phyloP scores from a whole-genome alignment of 2,329 filamentous ascomycete genomes.

The Lecanicillium sp. region DNA sequence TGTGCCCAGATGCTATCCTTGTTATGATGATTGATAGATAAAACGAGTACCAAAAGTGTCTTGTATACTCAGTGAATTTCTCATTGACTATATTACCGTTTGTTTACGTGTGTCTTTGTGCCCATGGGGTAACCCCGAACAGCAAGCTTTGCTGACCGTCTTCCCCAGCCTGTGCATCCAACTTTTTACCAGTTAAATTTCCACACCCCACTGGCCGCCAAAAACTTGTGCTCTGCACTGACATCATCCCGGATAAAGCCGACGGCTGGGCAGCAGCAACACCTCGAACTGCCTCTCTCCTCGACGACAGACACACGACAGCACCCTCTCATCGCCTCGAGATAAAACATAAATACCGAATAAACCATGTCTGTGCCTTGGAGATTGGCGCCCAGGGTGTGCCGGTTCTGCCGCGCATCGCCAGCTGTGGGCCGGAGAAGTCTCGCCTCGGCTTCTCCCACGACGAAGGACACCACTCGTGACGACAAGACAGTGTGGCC shows the following conservation, averaged over 20 bases:
- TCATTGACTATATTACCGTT: too few species aligned
- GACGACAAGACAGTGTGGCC: conserved; percentile 3
- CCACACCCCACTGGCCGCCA: conserved; percentile 7
- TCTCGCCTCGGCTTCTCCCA: background rate
- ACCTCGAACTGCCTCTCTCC: background rate
- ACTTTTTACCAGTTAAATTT: too few species aligned
- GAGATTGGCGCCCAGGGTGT: conserved; percentile 4
- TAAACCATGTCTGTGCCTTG: background rate
- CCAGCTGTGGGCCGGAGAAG: background rate
- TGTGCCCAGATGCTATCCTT: too few species aligned
- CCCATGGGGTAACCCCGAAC: too few species aligned
- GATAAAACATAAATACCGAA: background rate
- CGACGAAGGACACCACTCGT: background rate
- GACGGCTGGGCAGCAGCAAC: background rate
- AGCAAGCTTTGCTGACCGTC: too few species aligned
- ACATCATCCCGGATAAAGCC: conserved; percentile 12
- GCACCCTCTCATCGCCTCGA: too few species aligned
- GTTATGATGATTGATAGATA: too few species aligned
- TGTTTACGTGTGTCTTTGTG: too few species aligned
- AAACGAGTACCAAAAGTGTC: too few species aligned
- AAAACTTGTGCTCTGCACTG: conserved; percentile 3
- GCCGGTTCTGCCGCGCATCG: conserved; percentile 4
- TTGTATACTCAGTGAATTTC: too few species aligned
- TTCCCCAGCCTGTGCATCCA: too few species aligned
- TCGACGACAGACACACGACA: too few species aligned